Percentiles rank a stretch among this genome's conserved stretches.
Conservation (phyloP, 164 flowering plant species). For the Nelumbo lutea region DNA sequence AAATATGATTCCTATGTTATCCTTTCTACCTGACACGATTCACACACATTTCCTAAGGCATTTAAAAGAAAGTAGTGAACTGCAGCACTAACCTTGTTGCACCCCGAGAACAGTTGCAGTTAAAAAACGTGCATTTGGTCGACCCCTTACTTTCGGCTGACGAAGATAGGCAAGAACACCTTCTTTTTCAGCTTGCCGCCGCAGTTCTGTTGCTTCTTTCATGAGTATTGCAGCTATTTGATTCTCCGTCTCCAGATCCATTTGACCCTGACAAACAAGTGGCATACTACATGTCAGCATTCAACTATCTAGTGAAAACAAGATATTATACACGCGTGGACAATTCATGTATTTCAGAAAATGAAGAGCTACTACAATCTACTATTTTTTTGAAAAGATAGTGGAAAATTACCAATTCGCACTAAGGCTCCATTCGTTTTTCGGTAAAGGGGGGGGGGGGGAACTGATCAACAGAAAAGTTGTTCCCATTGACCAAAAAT, state of each 20-base stretch:
- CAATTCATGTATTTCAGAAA: too few relatives aligned
- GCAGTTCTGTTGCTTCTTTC: conserved; percentile 86
- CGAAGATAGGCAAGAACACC: conserved; percentile 71
- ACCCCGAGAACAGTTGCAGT: conserved; percentile 93
- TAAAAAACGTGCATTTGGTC: conserved; percentile 90
- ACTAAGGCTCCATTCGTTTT: too few relatives aligned
- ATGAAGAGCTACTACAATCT: too few relatives aligned
- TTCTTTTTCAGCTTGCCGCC: conserved; percentile 73
- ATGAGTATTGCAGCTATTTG: conserved; percentile 73
- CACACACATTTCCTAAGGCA: not conserved
- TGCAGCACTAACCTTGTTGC: conserved; percentile 64
- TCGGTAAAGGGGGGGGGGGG: too few relatives aligned
- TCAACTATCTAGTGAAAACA: not conserved
- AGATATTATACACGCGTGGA: too few relatives aligned
- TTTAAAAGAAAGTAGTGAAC: not conserved
- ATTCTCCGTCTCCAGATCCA: conserved; percentile 90
- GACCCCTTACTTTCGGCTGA: conserved; percentile 51
- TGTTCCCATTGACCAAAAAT: too few relatives aligned
- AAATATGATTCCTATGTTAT: not conserved
- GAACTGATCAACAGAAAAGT: too few relatives aligned
- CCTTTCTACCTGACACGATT: too few relatives aligned
- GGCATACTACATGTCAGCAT: not conserved
- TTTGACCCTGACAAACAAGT: conserved; percentile 14
- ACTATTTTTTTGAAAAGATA: too few relatives aligned
- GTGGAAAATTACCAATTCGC: too few relatives aligned